phyloP scores from a whole-genome alignment of 805 yeast species.

The Ogataea pilisensis region DNA sequence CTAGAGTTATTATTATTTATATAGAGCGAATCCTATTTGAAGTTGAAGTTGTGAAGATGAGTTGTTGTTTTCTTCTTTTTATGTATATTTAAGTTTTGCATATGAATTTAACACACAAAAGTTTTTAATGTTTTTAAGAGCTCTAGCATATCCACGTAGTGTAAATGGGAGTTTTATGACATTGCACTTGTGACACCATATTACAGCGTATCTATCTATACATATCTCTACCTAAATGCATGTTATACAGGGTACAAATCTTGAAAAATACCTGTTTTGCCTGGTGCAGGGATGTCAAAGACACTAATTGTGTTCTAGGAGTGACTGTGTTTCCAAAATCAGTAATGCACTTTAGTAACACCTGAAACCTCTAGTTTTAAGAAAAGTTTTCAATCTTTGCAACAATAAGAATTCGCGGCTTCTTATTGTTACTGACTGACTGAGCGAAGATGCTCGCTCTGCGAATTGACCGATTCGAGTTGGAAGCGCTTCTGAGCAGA shows the following conservation, averaged over 20 bases:
- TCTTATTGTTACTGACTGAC: too few relatives aligned
- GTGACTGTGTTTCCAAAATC: constrained; percentile 1
- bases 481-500: too few relatives aligned
- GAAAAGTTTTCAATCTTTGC: not conserved
- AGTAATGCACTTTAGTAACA: not conserved
- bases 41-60: not conserved
- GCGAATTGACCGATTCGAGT: too few relatives aligned
- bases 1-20: too few relatives aligned
- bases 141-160: too few relatives aligned
- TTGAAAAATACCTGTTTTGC: constrained; percentile 1
- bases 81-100: constrained; percentile 3
- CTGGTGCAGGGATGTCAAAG: constrained; percentile 1
- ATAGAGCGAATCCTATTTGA: too few relatives aligned
- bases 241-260: too few relatives aligned
- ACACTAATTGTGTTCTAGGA: not conserved
- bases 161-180: too few relatives aligned
- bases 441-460: not conserved
- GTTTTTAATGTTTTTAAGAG: too few relatives aligned
- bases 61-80: not conserved
- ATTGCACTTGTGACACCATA: too few relatives aligned
- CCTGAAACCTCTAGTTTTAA: not conserved
- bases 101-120: constrained; percentile 1
- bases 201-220: too few relatives aligned
- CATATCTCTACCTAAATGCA: too few relatives aligned
- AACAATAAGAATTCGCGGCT: not conserved